A percentile compares a stretch with the other conserved stretches of the same genome.
Conservation (phyloP, 257 asterid genomes). For the Ballota nigra region DNA sequence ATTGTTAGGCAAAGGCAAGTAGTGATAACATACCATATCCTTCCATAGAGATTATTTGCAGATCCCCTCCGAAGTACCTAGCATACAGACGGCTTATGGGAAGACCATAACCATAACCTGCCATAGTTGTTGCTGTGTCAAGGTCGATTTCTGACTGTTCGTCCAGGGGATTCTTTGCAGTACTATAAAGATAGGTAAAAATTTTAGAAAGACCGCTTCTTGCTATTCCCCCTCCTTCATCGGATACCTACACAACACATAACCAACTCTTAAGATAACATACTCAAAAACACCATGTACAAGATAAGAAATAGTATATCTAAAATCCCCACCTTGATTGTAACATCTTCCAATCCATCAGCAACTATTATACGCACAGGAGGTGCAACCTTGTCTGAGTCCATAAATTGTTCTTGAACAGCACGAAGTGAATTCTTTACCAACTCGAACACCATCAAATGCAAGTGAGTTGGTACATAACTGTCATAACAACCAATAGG, state of each 20-base stretch:
- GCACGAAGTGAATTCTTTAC: slow-evolving; percentile 97
- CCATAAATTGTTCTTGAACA: slow-evolving; percentile 80
- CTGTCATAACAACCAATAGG: slow-evolving; percentile 33
- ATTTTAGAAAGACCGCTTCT: slow-evolving; percentile 90
- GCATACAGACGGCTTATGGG: slow-evolving; percentile 96
- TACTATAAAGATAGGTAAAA: slow-evolving; percentile 87
- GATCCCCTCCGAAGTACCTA: slow-evolving; percentile 90
- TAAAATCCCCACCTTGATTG: slow-evolving; percentile 64
- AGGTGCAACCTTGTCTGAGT: slow-evolving; percentile 80
- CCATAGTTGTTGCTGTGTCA: slow-evolving; percentile 69
- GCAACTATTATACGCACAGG: slow-evolving; percentile 89
- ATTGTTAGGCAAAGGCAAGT: neutral
- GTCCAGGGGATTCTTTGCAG: slow-evolving; percentile 56
- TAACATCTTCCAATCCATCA: slow-evolving; percentile 94
- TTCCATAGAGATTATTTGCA: slow-evolving; percentile 95
- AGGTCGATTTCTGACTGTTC: slow-evolving; percentile 63
- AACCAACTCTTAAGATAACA: neutral
- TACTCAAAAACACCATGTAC: neutral
- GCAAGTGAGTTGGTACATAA: slow-evolving; percentile 90
- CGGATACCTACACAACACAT: slow-evolving; percentile 59
- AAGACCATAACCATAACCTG: slow-evolving; percentile 95
- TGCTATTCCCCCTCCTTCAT: slow-evolving; percentile 98
- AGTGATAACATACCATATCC: slow-evolving; percentile 68
- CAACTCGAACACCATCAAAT: slow-evolving; percentile 92
- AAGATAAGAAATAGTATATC: neutral